Evolutionary conservation across 2,329 filamentous ascomycete genomes (phyloP), one percentile per base, ranked within the genome.

Genomic region (Alternaria burnsii): DNA sequence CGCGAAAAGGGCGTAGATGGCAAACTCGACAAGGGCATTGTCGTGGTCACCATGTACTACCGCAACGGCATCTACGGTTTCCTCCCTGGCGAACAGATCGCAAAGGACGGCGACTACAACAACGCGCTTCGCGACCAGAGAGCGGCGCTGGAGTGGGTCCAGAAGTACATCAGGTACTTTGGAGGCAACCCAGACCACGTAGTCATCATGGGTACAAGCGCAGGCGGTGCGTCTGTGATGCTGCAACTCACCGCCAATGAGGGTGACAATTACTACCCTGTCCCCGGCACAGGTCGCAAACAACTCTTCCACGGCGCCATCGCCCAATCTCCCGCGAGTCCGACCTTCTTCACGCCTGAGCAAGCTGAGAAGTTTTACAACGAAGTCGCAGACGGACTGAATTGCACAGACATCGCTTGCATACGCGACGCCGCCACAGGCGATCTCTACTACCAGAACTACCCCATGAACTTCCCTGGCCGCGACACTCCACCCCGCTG

Each of bases 161-260:
- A 76, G 61, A 77, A 78, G 47, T 80, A 81, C 59, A 80, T 81
- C 58, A 69, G 66, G 59, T 81, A 79, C 34, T 83, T 83, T 55
- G 81, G 81, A 2, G 81, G 81, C 24, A 77, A 83, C 61, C 80
- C 81, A 4, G 73, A 82, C 36, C 81, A 80, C 52, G 78, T 83
- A 3, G 80, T 82, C n/a, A 75, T 82, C 5, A 81, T 82, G 47
- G 81, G 81, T 1, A 75, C 73, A 5, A 75, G 72, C 51, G 75
- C 75, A 24, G 75, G 75, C 38, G 73, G 69, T 5, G 69, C 74
- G 12, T 75, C 72, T 5, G 73, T 71, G 3, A 59, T 76, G 52
- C 64, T 75, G 2, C 74, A 76, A 32, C 46, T 76, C 12, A 71
- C 72, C 2, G 74, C 68, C 10, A 76, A 76, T 44, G 70, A 68